Conservation (phyloP, 2,329 filamentous ascomycete species). For the Epichloe gansuensis region DNA sequence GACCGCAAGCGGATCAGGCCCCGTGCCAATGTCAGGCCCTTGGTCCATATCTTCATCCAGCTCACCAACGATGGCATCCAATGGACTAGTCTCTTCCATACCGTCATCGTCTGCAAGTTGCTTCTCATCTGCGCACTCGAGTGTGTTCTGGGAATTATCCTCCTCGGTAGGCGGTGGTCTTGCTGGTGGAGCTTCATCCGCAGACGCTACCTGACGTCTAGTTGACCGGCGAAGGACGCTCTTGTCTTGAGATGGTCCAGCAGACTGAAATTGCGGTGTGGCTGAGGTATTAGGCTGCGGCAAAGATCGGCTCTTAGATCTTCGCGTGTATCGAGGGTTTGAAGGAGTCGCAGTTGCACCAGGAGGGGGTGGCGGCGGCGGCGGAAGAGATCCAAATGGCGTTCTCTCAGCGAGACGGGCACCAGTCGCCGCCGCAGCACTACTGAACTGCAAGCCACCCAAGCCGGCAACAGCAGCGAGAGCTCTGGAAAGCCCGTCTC, state of each 20-base stretch:
- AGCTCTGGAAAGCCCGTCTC: conserved; percentile 53
- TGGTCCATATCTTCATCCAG: conserved; percentile 75
- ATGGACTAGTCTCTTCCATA: conserved; percentile 49
- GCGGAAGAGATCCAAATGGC: conserved; percentile 24
- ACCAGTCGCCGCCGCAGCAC: conserved; percentile 31
- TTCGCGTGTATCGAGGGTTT: conserved; percentile 29
- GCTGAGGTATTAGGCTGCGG: conserved; percentile 26
- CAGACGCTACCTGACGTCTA: conserved; percentile 41
- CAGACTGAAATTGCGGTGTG: conserved; percentile 28
- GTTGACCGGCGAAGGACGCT: conserved; percentile 46
- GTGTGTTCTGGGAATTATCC: conserved; percentile 52
- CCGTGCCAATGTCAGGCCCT: conserved; percentile 43
- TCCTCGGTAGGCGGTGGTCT: conserved; percentile 43
- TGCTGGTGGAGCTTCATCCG: conserved; percentile 37
- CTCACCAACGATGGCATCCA: conserved; percentile 85
- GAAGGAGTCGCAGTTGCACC: conserved; percentile 25
- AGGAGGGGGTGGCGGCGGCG: conserved; percentile 13
- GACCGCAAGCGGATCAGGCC: conserved; percentile 65
- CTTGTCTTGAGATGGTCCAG: conserved; percentile 45
- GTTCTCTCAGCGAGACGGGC: conserved; percentile 33
- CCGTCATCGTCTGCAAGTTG: conserved; percentile 63
- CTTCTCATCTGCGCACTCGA: conserved; percentile 90
- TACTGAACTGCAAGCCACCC: conserved; percentile 43
- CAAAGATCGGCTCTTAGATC: conserved; percentile 35
- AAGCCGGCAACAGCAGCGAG: conserved; percentile 69